Percentiles rank a stretch among this genome's conserved stretches.
These are phyloP conservation scores for Lepidium aucheri DNA, from an alignment of 345 rosid species.

Conservation along the genomic window DNA sequence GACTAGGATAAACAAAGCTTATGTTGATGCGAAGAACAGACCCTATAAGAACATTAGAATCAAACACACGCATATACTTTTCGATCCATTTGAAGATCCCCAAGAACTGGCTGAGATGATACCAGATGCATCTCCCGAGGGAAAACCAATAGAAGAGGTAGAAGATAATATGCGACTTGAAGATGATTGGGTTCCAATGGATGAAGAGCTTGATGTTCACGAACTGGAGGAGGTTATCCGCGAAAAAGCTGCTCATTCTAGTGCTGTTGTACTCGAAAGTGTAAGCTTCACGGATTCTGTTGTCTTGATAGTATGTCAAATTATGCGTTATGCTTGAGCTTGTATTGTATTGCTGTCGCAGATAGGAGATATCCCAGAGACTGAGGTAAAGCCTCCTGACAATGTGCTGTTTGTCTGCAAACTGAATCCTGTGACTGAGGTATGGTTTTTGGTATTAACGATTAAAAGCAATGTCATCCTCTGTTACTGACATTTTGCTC, in stretches of 20 bases:
- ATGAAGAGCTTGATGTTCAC: constrained; percentile 55
- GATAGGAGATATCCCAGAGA: constrained; percentile 19
- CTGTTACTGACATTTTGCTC: neutral
- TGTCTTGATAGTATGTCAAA: neutral
- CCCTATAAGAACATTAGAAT: constrained; percentile 83
- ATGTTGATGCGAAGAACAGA: constrained; percentile 68
- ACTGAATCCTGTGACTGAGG: constrained; percentile 96
- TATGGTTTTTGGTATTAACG: constrained; percentile 32
- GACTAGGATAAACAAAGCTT: constrained; percentile 83
- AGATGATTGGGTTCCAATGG: constrained; percentile 98
- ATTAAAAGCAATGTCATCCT: neutral
- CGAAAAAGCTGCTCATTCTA: constrained; percentile 74
- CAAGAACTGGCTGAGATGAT: constrained; percentile 60
- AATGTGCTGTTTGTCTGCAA: constrained; percentile 95
- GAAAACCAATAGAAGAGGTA: constrained; percentile 91
- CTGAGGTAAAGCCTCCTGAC: constrained; percentile 51
- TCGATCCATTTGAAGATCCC: constrained; percentile 90
- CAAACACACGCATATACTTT: constrained; percentile 59
- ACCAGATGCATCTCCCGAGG: constrained; percentile 87
- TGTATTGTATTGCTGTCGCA: neutral
- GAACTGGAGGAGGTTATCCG: constrained; percentile 75
- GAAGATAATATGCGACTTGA: constrained; percentile 82
- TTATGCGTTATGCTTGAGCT: neutral
- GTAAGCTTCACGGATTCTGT: constrained; percentile 33
- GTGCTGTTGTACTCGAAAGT: constrained; percentile 96